Base-by-base conservation (phyloP, 805 yeast genomes). In the Lipomyces yamanashiensis region DNA sequence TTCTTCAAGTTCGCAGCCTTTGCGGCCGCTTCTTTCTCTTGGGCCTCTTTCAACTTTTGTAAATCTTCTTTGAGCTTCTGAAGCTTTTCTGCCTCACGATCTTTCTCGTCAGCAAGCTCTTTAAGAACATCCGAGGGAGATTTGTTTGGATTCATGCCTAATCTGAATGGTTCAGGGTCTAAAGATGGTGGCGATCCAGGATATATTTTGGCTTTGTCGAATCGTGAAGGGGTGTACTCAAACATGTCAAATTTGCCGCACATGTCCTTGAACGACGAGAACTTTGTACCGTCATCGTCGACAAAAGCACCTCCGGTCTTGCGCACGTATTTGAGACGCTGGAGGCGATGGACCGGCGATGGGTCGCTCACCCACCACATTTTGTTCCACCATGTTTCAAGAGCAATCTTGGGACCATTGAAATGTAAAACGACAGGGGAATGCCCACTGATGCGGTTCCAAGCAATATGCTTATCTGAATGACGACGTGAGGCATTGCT, bases 351-450 rank as follows among this genome's bases (percentile, higher is more conserved):
- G 17, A 50, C 58, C 17, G 67, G 66, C 8, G 58, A 50, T 33
- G 53, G 60, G 37, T 66, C 64, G 33, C 64, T 54, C n/a, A 66
- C 60, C 65, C 65, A 66, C 69, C 69, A 66, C 69, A 66, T 66
- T 53, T 66, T 58, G 41, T 53, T 56, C 69, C 69, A 66, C 69
- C 69, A 66, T 21, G 66, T 63, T 33, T 65, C 66, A 36, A 66
- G 61, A 33, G 68, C 60, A n/a, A 59, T 54, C 55, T 66, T 66
- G 17, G 67, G 64, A 10, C 69, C 69, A 48, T 66, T 66, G 61
- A 66, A 66, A 51, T 66, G 69, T 33, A 66, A 23, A 19, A 66
- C 63, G 5, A 61, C 66, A 6, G 69, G 69, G 7, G 44, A 19
- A 41, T 60, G 50, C 33, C 63, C 66, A 33, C 61, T 40, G 39